Base-by-base conservation (phyloP, 1,139 yeast species). In the Debaryomycetaceae sp. region DNA sequence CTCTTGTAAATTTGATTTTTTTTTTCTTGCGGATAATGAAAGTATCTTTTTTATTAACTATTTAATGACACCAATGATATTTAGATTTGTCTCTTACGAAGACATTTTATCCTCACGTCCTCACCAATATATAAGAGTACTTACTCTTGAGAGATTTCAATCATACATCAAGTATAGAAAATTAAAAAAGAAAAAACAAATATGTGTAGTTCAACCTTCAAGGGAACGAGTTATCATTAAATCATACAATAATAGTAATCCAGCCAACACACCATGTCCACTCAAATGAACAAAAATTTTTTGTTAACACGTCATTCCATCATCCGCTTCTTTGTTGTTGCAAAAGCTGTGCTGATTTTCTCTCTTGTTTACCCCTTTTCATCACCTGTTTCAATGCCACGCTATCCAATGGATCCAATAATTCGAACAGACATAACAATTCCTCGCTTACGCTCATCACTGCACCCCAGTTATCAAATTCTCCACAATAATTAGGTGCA, bases 391-490 rank as follows among this genome's bases (percentile, higher is more conserved):
- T 90, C 65, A 93, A 78, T 1, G 97, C 97, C 34, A 87, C 84
- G 43, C 95, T 83, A 65, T 93, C 99, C 58, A 93, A 75, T 6
- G 99, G 99, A 66, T 93, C 97, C 49, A 93, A 72, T 50, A 93
- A 76, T 65, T 93, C 98, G 66, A 93, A 93, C 47, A 93, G 85
- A 65, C 98, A 93, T 49, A 93, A 71, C 51, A 93, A 72, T 56
- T 90, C 97, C 54, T 93, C 97, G 53, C 88, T 83, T 14, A 93
- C 98, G 56, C 95, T 83, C 99, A 93, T 93, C 2, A 93, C 97
- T 0, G 98, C 98, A 22, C 98, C 99, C 97, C 97, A 93, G 61
- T 93, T 93, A 63, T 93, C 98, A 59, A 93, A 93, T 65, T 93
- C 99, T 36, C 99, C 98, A 68, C 99, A 93, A 62, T 93, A 93